Evolutionary conservation across 192 early-diverging fungal genomes (phyloP), one percentile per base, ranked within the genome.

Genomic region (Diversispora eburnea): DNA sequence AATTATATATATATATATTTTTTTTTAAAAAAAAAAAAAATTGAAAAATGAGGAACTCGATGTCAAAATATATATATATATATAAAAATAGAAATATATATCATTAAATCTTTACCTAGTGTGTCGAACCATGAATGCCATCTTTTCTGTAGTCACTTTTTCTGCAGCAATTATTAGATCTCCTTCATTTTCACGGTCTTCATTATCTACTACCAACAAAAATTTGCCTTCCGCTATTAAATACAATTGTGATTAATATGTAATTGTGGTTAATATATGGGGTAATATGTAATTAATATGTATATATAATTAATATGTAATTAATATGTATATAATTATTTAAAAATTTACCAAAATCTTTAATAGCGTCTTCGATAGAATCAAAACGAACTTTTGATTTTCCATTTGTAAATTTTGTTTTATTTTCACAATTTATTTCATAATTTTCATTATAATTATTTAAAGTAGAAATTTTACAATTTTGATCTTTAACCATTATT

Each of bases 171-270:
- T 95, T 71, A 99, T 94, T 59, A 99, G 82, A 79, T 99, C 98
- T 46, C 98, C 98, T 79, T 99, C 98, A 83, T 99, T 99, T 82
- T 99, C 98, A 17, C 96, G 91, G 76, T 98, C 96, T 75, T 98
- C 97, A 77, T 98, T 92, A 82, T 99, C 97, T 74, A 98, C 93
- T 3, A 92, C 97, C 20, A 99, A 80, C 7, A 99, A 84, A 76
- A 94, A 92, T 72, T 95, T 88, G 73, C 92, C 95, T 65, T 78
- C 83, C 52, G 89, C 93, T 85, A 79, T 51, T 6, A 45, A n/a
- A n/a, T n/a, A n/a, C n/a, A n/a, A n/a, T n/a, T n/a, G n/a, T n/a
- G n/a, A 52, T 49, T 13, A 10, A 10, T 17, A 54, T 2, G 2
- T 4, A 17, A 54, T 54, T 17, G 17, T 49, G 17, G 51, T 52